Base-by-base conservation (phyloP, 176 grass and related monocot genomes). In the Musa acuminata region DNA sequence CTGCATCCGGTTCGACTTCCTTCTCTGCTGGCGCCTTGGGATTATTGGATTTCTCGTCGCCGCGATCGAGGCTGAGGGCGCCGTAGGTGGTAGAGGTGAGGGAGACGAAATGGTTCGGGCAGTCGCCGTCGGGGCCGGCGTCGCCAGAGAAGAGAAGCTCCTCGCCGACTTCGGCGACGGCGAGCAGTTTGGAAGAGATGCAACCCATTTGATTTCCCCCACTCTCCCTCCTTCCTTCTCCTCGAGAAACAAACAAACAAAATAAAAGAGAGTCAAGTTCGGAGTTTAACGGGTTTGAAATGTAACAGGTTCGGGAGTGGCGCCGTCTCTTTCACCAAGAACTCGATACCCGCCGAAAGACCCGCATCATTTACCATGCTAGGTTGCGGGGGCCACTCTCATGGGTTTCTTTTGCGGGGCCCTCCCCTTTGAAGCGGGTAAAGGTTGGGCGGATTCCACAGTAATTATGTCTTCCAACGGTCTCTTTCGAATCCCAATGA, bases 81-180 rank as follows among this genome's bases (percentile, higher is more conserved):
- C 95, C 90, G 83, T 99, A 94, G 69, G 95, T 94, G 70, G 84
- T 86, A 52, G 95, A 99, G 27, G 91, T 94, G 84, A 99, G 95
- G 13, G 88, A 94, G 55, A 99, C 90, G 74, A 94, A 88, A 72
- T 99, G 95, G 59, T 85, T 86, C 10, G 79, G 77, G 21, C 77
- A 81, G 73, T 80, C 81, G 23, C 78, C 77, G 76, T 3, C 13
- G 16, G 48, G 27, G 2, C 6, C 14, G 2, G 1, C 19, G 5
- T 29, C 51, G 21, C 23, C 48, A 20, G 58, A 51, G 13, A 52
- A 77, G 60, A 70, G 48, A 50, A 52, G 79, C 27, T 70, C 80
- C 29, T 67, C 83, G 64, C 53, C 83, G 35, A 68, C 75, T 55
- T 88, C 90, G 13, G n/a, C 21, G 13, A 88, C 83, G 48, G 80